Base-by-base conservation (phyloP, 331 rosid species). In the Quercus phellos region DNA sequence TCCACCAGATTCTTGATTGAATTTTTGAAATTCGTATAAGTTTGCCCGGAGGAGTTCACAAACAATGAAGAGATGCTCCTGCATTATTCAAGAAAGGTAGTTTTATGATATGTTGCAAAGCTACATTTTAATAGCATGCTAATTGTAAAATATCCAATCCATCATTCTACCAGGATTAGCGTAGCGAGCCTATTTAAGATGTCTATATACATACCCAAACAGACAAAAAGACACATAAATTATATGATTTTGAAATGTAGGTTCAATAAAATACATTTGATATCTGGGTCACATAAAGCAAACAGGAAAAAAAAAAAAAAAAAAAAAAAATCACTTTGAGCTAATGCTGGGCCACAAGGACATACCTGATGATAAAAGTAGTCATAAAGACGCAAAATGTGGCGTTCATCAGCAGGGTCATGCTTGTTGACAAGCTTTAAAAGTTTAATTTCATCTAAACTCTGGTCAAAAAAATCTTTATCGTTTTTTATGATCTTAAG, bases 31-130 rank as follows among this genome's bases (percentile, higher is more conserved):
- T 77, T 95, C 98, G 21, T 95, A 95, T 43, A 95, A 87, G 82
- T 95, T 95, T 71, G 99, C 91, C 66, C 96, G 92, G 61, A 95
- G 94, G 78, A 93, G 97, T 83, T 95, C 99, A 4, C 98, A 91
- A 74, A 93, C 98, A 59, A 95, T 89, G 82, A 95, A 93, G 69
- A 95, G 96, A 89, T 93, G 99, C 88, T 95, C 99, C 99, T 95
- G 90, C 9, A 77, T 75, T 68, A 78, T 78, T 78, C 63, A 72
- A 38, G 19, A 55, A 74, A 6, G 46, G 68, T 2, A 67, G 24
- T n/a, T 30, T 61, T 5, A 27, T 26, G 17, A 16, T 70, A 43
- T 26, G 74, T 50, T 76, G 27, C 59, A 51, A 59, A 21, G 75
- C 26, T 70, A 18, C 21, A 34, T 32, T 32, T 29, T 4, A 60